Conservation (phyloP, 495 filamentous ascomycete species). For the Talaromyces proteolyticus region DNA sequence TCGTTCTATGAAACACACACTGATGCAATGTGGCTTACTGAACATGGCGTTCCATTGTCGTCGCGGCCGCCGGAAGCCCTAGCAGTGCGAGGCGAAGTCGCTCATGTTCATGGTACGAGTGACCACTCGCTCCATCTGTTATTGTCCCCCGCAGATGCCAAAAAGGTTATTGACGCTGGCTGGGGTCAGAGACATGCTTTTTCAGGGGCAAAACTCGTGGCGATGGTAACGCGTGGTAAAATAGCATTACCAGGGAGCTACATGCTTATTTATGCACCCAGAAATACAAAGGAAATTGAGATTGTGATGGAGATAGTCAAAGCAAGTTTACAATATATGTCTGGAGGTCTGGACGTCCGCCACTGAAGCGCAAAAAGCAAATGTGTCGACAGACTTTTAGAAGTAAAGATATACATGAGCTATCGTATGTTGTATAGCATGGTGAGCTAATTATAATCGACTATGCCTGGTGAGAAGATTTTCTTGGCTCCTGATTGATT, state of each 20-base stretch:
- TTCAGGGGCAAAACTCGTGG: constrained; percentile 53
- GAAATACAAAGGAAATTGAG: constrained; percentile 59
- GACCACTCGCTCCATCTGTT: constrained; percentile 74
- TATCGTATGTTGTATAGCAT: too few relatives aligned
- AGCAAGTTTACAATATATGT: constrained; percentile 32
- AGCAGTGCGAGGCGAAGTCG: constrained; percentile 55
- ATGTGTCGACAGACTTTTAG: too few relatives aligned
- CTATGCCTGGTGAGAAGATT: too few relatives aligned
- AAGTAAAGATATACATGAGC: too few relatives aligned
- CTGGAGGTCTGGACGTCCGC: not conserved
- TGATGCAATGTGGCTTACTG: constrained; percentile 22
- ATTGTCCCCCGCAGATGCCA: constrained; percentile 73
- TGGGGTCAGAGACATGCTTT: constrained; percentile 91
- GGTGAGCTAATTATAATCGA: too few relatives aligned
- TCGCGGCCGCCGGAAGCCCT: constrained; percentile 40
- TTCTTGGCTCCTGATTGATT: too few relatives aligned
- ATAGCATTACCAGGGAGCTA: constrained; percentile 51
- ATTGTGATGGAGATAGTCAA: constrained; percentile 65
- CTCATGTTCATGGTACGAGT: constrained; percentile 64
- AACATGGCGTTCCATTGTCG: too few relatives aligned
- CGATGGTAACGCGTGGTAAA: constrained; percentile 9
- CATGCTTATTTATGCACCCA: constrained; percentile 79
- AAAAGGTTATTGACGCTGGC: constrained; percentile 66
- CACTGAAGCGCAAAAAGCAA: too few relatives aligned
- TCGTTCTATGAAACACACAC: constrained; percentile 24